Evolutionary conservation across 192 early-diverging fungal genomes (phyloP), one percentile per base, ranked within the genome.

Genomic region (Geranomyces variabilis): DNA sequence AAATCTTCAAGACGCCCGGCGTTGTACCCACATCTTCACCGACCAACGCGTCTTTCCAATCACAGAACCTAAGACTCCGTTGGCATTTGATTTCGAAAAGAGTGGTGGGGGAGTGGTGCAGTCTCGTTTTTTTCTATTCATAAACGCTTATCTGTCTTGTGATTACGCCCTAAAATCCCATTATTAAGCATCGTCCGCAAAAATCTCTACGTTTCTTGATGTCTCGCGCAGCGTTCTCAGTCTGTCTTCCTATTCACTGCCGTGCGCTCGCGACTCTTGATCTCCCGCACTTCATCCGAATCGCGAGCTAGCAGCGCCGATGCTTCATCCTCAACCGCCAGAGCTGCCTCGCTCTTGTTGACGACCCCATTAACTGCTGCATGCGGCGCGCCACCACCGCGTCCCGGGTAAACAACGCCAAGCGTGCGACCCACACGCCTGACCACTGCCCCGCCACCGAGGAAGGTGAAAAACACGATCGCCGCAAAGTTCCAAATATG

Each of bases 401-500:
- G 19, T 4, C 51, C 51, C n/a, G 51, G 51, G 24, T 53, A 53
- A n/a, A 53, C 51, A 17, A 53, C 51, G 19, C 51, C 51, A 17
- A 53, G 51, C 24, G 19, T 7, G 3, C 24, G 19, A 3, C 51
- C 51, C 51, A 53, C 51, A 3, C 51, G 51, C 51, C 15, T 53
- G 28, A 60, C 31, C 15, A 72, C 47, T n/a, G 45, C 28, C 0
- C 64, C 77, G 21, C 60, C 69, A 1, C 72, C 73, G 30, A 79
- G 22, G 34, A 65, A 28, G 26, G 63, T 57, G 26, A 74, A 59
- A n/a, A 66, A 24, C 10, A 79, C 72, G 26, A 70, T 61, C 21
- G 45, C 63, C 2, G 65, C 63, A 14, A 71, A 36, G 51, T 66
- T 69, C 63, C 62, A 70, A 14, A 66, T 33, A n/a, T 75, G 45